phyloP scores from a whole-genome alignment of 306 rosid genomes.

The Gynostemma pentaphyllum region DNA sequence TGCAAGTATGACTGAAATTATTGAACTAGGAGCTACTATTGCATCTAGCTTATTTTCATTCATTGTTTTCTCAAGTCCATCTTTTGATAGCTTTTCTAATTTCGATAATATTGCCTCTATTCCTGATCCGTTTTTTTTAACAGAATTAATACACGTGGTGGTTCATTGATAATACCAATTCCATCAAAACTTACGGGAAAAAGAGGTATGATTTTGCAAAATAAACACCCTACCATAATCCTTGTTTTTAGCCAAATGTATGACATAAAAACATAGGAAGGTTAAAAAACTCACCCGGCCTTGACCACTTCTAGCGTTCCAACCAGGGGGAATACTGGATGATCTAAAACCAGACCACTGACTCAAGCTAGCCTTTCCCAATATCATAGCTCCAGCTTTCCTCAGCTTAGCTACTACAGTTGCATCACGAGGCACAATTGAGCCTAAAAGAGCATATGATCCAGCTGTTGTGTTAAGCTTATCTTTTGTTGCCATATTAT shows the following conservation, averaged over 20 bases:
- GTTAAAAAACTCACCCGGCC: not conserved
- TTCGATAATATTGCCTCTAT: conserved; percentile 10
- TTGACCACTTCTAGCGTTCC: not conserved
- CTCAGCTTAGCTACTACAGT: not conserved
- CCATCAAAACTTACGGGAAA: too few species aligned
- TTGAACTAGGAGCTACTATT: conserved; percentile 8
- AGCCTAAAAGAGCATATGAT: not conserved
- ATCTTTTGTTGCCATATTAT: not conserved
- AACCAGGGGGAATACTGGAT: not conserved
- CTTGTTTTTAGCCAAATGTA: too few species aligned
- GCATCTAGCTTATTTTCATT: conserved; percentile 35
- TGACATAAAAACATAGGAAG: too few species aligned
- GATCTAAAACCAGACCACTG: not conserved
- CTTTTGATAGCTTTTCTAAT: conserved; percentile 20
- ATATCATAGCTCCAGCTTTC: conserved; percentile 1
- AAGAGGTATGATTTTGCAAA: too few species aligned
- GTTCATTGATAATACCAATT: too few species aligned
- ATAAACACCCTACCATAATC: too few species aligned
- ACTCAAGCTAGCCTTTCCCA: not conserved
- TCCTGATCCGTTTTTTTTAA: too few species aligned
- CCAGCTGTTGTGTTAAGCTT: not conserved
- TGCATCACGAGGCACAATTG: not conserved
- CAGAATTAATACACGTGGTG: too few species aligned
- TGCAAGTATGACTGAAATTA: conserved; percentile 5
- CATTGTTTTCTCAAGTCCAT: conserved; percentile 40